A percentile compares a stretch with the other conserved stretches of the same genome.
Evolutionary conservation across 1,284 basidiomycete species (phyloP).

Genomic region (Ustilago lituana): DNA sequence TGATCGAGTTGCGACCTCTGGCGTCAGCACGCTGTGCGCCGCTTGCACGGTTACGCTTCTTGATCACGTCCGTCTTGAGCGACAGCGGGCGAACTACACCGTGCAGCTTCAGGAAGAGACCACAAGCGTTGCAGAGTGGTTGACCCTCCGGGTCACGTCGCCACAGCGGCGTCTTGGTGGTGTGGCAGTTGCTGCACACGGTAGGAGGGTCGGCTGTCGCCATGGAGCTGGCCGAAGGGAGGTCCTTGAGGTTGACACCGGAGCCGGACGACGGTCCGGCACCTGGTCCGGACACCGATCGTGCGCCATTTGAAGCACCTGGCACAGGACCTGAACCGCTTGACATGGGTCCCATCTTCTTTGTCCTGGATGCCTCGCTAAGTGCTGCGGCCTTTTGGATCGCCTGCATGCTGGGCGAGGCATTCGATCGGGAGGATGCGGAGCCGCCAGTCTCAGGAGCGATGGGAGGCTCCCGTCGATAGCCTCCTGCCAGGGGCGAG

Average conservation of each 20-base stretch:
- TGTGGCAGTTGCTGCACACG: slow-evolving; percentile 91
- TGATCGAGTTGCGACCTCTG: slow-evolving; percentile 17
- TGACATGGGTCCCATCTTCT: slow-evolving; percentile 15
- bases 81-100: slow-evolving; percentile 92
- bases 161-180: slow-evolving; percentile 95
- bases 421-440: slow-evolving; percentile 29
- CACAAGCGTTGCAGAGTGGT: slow-evolving; percentile 75
- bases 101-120: slow-evolving; percentile 80
- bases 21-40: slow-evolving; percentile 36
- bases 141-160: slow-evolving; percentile 93
- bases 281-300: slow-evolving; percentile 18
- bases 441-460: slow-evolving; percentile 17
- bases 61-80: slow-evolving; percentile 95
- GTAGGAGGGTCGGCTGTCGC: slow-evolving; percentile 71
- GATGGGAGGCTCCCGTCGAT: slow-evolving; percentile 30
- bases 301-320: slow-evolving; percentile 11
- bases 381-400: slow-evolving; percentile 40
- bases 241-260: slow-evolving; percentile 40
- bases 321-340: not conserved
- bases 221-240: slow-evolving; percentile 48
- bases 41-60: slow-evolving; percentile 76
- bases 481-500: slow-evolving; percentile 35
- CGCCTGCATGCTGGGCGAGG: slow-evolving; percentile 37
- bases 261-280: slow-evolving; percentile 9
- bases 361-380: slow-evolving; percentile 29